A percentile compares a stretch with the other conserved stretches of the same genome.
These are phyloP conservation scores for Lasiodiplodia hormozganensis DNA, from an alignment of 2,329 filamentous ascomycete genomes.

Conservation along the genomic window DNA sequence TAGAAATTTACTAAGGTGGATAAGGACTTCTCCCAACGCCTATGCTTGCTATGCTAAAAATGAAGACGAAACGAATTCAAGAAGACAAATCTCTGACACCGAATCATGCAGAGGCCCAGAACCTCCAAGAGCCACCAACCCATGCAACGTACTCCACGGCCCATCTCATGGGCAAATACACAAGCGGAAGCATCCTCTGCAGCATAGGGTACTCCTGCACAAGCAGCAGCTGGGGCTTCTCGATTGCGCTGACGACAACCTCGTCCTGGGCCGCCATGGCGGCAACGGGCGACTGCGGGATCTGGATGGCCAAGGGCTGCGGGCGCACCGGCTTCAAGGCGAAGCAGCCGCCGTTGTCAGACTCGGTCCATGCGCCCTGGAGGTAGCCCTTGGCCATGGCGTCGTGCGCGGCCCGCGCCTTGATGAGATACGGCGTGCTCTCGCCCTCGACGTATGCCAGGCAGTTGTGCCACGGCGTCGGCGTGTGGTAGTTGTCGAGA, in stretches of 20 bases:
- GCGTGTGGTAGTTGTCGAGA: conserved; percentile 46
- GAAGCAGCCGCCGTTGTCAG: conserved; percentile 39
- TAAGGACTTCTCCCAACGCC: neutral
- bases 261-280: neutral
- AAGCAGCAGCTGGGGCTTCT: conserved; percentile 8
- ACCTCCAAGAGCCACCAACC: neutral
- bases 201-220: conserved; percentile 1
- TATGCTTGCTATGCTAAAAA: neutral
- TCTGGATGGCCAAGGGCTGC: conserved; percentile 11
- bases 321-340: conserved; percentile 33
- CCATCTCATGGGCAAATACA: conserved; percentile 11
- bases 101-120: neutral
- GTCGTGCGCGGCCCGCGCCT: conserved; percentile 38
- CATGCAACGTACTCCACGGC: neutral
- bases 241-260: neutral
- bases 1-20: neutral
- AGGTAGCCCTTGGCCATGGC: conserved; percentile 36
- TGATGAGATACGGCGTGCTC: conserved; percentile 39
- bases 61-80: neutral
- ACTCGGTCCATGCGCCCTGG: conserved; percentile 39
- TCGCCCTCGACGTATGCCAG: conserved; percentile 44
- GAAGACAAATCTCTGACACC: neutral
- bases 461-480: conserved; percentile 55
- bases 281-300: neutral
- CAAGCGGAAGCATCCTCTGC: neutral